These are phyloP conservation scores for Sugiyamaella chiloensis DNA, from an alignment of 805 yeast species.

Conservation along the genomic window DNA sequence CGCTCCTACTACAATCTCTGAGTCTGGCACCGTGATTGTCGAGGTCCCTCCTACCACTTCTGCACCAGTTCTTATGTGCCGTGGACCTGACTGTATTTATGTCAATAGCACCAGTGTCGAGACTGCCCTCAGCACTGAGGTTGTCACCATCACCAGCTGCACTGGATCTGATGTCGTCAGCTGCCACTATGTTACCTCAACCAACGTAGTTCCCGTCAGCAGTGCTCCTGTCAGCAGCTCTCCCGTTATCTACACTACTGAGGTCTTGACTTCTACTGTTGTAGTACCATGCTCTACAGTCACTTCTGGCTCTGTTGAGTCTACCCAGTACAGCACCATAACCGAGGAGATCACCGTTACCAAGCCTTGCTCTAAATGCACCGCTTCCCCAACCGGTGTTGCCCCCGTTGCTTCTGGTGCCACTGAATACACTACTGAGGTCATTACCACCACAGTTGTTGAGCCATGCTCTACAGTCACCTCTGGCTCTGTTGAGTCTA, in stretches of 20 bases:
- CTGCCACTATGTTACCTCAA: slow-evolving; percentile 20
- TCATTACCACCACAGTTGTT: slow-evolving; percentile 3
- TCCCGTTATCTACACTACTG: slow-evolving; percentile 2
- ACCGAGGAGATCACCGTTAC: slow-evolving; percentile 2
- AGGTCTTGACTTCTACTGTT: slow-evolving; percentile 1
- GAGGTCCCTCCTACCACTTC: slow-evolving; percentile 4
- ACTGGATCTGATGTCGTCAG: slow-evolving; percentile 13
- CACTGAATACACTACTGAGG: slow-evolving; percentile 4
- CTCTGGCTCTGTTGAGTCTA: neutral
- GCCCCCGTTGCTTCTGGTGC: neutral
- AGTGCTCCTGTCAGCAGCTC: slow-evolving; percentile 4
- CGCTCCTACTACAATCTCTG: slow-evolving; percentile 10
- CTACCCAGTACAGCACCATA: slow-evolving; percentile 4
- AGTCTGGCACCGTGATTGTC: neutral
- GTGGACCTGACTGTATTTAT: neutral
- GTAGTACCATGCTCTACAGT: slow-evolving; percentile 6
- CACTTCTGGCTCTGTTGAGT: neutral
- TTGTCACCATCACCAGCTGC: slow-evolving; percentile 2
- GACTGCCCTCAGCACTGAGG: slow-evolving; percentile 6
- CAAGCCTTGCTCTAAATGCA: neutral
- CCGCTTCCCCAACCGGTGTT: neutral
- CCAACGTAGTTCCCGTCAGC: slow-evolving; percentile 3
- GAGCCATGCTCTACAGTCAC: slow-evolving; percentile 4
- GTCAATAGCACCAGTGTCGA: slow-evolving; percentile 1
- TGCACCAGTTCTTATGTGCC: slow-evolving; percentile 1